Evolutionary conservation across 2,329 filamentous ascomycete species (phyloP).

Genomic region (Aspergillus udagawae): DNA sequence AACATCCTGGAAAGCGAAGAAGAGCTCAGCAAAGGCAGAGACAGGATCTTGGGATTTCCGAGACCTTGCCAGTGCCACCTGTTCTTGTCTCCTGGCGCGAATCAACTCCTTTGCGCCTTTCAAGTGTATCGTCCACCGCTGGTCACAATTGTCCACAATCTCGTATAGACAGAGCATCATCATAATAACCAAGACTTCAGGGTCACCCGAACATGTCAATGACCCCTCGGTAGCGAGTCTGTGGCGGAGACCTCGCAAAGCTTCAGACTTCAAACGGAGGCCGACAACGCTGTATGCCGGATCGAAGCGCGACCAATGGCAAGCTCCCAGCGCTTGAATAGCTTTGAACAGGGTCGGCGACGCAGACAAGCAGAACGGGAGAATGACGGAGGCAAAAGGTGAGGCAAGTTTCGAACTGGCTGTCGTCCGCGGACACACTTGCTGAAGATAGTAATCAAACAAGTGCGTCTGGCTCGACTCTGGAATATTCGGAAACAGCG

Average conservation of each 20-base stretch:
- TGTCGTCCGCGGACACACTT: constrained; percentile 38
- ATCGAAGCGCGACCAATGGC: constrained; percentile 34
- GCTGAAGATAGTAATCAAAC: constrained; percentile 40
- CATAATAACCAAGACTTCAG: constrained; percentile 41
- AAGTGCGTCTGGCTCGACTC: constrained; percentile 27
- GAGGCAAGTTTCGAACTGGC: constrained; percentile 33
- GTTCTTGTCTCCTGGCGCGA: constrained; percentile 32
- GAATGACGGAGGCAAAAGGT: constrained; percentile 37
- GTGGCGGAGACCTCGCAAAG: constrained; percentile 33
- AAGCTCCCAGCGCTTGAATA: constrained; percentile 37
- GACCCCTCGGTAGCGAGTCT: constrained; percentile 28
- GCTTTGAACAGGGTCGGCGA: constrained; percentile 36
- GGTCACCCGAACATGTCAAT: constrained; percentile 24
- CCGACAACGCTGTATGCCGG: constrained; percentile 27
- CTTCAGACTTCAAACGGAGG: constrained; percentile 36
- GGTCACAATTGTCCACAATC: constrained; percentile 42
- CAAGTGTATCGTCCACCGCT: constrained; percentile 47
- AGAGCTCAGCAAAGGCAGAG: constrained; percentile 41
- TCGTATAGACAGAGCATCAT: constrained; percentile 47
- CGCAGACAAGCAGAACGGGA: constrained; percentile 37
- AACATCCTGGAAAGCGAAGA: constrained; percentile 51
- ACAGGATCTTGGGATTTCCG: constrained; percentile 20
- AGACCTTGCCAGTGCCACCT: constrained; percentile 5
- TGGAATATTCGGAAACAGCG: constrained; percentile 28
- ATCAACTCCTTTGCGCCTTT: constrained; percentile 48